phyloP scores from a whole-genome alignment of 2,329 filamentous ascomycete species.

The Ploettnerulaceae sp. region DNA sequence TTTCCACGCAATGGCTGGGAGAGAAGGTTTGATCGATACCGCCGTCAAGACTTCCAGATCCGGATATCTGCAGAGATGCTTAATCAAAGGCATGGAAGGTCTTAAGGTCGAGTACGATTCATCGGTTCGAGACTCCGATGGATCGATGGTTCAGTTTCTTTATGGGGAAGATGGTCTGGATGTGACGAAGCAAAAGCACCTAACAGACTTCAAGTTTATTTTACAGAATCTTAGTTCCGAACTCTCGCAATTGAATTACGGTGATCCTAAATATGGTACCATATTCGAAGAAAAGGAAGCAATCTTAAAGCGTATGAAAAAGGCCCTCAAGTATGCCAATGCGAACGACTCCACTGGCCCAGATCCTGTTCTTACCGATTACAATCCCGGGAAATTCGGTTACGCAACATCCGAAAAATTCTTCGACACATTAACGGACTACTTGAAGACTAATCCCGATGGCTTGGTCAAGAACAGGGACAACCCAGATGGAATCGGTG shows the following conservation, averaged over 20 bases:
- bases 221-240: constrained; percentile 81
- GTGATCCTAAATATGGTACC: constrained; percentile 47
- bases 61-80: constrained; percentile 90
- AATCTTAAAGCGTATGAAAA: constrained; percentile 69
- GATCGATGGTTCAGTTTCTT: constrained; percentile 87
- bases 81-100: constrained; percentile 98
- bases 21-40: constrained; percentile 97
- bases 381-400: constrained; percentile 70
- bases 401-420: constrained; percentile 90
- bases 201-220: constrained; percentile 85
- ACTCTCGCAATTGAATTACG: constrained; percentile 68
- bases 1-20: constrained; percentile 98
- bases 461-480: constrained; percentile 50
- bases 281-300: constrained; percentile 61
- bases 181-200: constrained; percentile 87
- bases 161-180: constrained; percentile 97
- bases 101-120: constrained; percentile 89
- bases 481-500: constrained; percentile 32
- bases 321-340: constrained; percentile 67
- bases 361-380: constrained; percentile 70
- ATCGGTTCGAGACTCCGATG: constrained; percentile 90
- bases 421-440: constrained; percentile 65
- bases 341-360: constrained; percentile 45
- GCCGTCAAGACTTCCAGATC: constrained; percentile 97
- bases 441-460: constrained; percentile 71